phyloP scores from a whole-genome alignment of 352 stramenopile genomes.

The Pilasporangium apinafurcum region DNA sequence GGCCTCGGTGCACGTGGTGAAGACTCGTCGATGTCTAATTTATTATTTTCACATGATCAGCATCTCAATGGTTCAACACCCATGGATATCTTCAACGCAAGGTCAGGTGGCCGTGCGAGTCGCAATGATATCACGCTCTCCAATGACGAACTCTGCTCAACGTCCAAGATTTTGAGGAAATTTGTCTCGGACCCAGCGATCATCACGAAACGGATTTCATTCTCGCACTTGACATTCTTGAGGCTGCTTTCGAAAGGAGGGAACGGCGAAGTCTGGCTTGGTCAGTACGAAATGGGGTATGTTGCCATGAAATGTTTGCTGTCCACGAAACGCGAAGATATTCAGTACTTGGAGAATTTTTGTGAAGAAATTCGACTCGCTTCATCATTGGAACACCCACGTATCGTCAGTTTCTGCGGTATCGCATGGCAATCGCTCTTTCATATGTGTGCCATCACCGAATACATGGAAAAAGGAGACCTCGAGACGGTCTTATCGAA shows the following conservation, averaged over 20 bases:
- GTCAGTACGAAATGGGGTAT: conserved; percentile 63
- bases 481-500: conserved; percentile 42
- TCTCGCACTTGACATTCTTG: conserved; percentile 67
- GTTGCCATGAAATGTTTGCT: conserved; percentile 78
- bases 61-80: conserved; percentile 14
- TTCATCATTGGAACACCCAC: conserved; percentile 65
- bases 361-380: conserved; percentile 78
- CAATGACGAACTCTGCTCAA: conserved; percentile 59
- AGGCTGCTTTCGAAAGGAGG: conserved; percentile 66
- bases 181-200: conserved; percentile 68
- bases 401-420: conserved; percentile 78
- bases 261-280: conserved; percentile 79
- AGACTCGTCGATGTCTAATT: conserved; percentile 24
- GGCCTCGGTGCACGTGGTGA: conserved; percentile 19
- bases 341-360: conserved; percentile 65
- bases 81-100: conserved; percentile 45
- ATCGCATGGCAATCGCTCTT: conserved; percentile 73
- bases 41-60: conserved; percentile 13
- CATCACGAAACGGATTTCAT: conserved; percentile 71
- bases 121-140: conserved; percentile 41
- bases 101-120: conserved; percentile 13
- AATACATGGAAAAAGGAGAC: conserved; percentile 77
- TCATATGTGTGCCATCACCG: conserved; percentile 70
- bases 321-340: conserved; percentile 52
- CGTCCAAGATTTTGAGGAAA: conserved; percentile 38